These are phyloP conservation scores for Margaritispora aquatica DNA, from an alignment of 495 filamentous ascomycete genomes.

Conservation along the genomic window DNA sequence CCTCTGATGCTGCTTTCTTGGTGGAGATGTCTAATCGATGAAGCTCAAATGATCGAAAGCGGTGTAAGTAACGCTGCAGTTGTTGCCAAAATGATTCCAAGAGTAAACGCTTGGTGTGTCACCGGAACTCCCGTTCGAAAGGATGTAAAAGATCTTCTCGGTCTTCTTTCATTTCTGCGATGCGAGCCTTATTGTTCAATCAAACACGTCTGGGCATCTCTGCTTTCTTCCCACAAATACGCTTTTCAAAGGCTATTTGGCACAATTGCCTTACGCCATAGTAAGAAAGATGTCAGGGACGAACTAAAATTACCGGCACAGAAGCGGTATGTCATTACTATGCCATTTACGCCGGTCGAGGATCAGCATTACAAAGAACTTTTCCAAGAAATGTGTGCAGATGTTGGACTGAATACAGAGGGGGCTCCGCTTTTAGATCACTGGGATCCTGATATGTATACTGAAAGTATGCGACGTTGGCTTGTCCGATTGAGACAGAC, in stretches of 20 bases:
- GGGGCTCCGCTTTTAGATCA: constrained; percentile 53
- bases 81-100: constrained; percentile 72
- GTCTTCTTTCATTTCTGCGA: constrained; percentile 72
- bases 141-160: constrained; percentile 59
- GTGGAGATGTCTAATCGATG: constrained; percentile 88
- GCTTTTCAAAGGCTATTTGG: constrained; percentile 61
- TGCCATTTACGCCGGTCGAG: constrained; percentile 83
- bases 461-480: constrained; percentile 51
- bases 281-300: constrained; percentile 68
- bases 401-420: constrained; percentile 55
- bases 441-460: constrained; percentile 50
- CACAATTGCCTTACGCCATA: constrained; percentile 72
- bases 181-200: constrained; percentile 66
- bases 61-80: constrained; percentile 77
- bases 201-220: constrained; percentile 56
- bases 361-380: constrained; percentile 76
- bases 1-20: constrained; percentile 75
- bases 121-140: constrained; percentile 85
- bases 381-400: constrained; percentile 64
- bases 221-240: constrained; percentile 51
- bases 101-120: constrained; percentile 86
- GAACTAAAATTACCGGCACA: constrained; percentile 72
- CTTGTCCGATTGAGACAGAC: constrained; percentile 69
- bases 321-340: constrained; percentile 77
- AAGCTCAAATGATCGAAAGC: constrained; percentile 92